Base-by-base conservation (phyloP, 495 filamentous ascomycete species). In the Trypethelium eluteriae region DNA sequence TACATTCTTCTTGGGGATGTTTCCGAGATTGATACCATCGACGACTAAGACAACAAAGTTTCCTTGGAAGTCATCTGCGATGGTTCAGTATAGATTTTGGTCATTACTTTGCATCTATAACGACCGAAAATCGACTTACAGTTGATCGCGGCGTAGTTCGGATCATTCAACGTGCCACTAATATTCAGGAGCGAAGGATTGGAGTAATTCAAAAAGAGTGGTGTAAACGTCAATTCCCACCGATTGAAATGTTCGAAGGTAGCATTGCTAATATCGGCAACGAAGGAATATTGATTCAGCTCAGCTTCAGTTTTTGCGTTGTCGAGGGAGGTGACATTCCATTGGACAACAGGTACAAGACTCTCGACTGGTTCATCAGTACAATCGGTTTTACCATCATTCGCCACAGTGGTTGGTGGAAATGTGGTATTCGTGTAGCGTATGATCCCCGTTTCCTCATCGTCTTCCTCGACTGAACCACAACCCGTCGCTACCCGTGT, bases 41-140 rank as follows among this genome's bases (percentile, higher is more conserved):
- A 72, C 67, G 25, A 73, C 67, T 62, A 73, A 66, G 61, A 69
- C 67, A 0, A 74, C 72, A 39, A 62, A 74, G 18, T 47, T 57
- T 41, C 67, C 47, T 34, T 63, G 63, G 63, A 66, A 70, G 49
- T 72, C 62, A 50, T 72, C 68, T 70, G 36, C 25, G 39, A 39
- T 36, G 44, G 34, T 3, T 59, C 4, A 61, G 38, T 39, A n/a
- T 38, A 34, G 25, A 35, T 53, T 16, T 1, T 5, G n/a, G 34
- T 56, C 14, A 14, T 44, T 7, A 44, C 6, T 44, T 7, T 14
- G 41, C 10, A 35, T 6, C 7, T 7, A 34, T 59, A 6, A 53
- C 5, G 9, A 5, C 35, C 25, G 16, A 18, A 16, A 41, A 4
- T 38, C 44, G 39, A 57, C 66, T 66, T 38, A 66, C 62, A 71